Evolutionary conservation across 257 asterid genomes (phyloP).

Genomic region (Eustoma russellianum): DNA sequence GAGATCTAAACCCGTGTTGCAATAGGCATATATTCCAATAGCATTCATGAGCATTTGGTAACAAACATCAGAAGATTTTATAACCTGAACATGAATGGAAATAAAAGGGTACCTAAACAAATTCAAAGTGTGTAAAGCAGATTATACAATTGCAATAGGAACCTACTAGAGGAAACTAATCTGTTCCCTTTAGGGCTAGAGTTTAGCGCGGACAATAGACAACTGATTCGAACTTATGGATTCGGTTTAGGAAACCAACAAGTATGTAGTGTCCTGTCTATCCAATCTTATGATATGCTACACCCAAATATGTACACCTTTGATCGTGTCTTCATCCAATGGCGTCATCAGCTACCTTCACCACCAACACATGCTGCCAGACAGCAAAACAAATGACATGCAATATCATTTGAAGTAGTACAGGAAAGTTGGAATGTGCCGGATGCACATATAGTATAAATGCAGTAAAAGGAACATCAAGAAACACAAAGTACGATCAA

Average conservation of each 20-base stretch:
- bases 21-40: too few species aligned
- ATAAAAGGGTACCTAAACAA: too few species aligned
- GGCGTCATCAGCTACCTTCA: slow-evolving; percentile 9
- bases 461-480: neutral
- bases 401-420: neutral
- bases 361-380: slow-evolving; percentile 12
- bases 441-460: neutral
- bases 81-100: too few species aligned
- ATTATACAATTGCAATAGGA: too few species aligned
- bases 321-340: neutral
- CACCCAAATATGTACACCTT: neutral
- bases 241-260: neutral
- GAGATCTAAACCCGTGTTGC: too few species aligned
- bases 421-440: neutral
- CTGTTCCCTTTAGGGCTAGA: neutral
- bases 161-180: neutral
- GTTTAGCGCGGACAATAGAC: neutral
- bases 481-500: neutral
- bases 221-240: neutral
- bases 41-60: too few species aligned
- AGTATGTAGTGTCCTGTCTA: too few species aligned
- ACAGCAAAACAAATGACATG: neutral
- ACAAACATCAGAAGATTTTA: too few species aligned
- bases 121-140: too few species aligned
- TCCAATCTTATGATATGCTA: neutral